These are phyloP conservation scores for Fusarium graminum DNA, from an alignment of 2,329 filamentous ascomycete species.

Conservation along the genomic window DNA sequence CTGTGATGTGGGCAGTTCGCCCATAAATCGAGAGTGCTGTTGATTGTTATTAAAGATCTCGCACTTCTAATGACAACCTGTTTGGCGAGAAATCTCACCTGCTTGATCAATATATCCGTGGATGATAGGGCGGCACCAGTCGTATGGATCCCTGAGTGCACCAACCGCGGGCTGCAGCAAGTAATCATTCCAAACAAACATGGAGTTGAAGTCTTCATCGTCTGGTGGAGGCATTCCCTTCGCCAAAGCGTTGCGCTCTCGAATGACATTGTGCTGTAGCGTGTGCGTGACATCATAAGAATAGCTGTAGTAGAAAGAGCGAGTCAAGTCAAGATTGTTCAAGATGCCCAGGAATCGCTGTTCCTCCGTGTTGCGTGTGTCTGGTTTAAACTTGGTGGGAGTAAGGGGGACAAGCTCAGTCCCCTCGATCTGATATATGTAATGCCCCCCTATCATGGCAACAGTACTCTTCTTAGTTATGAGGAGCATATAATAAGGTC, in stretches of 20 bases:
- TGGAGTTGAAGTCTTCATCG: conserved; percentile 81
- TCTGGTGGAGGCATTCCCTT: conserved; percentile 71
- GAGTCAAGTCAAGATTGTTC: conserved; percentile 88
- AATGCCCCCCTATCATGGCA: conserved; percentile 95
- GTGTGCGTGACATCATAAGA: conserved; percentile 96
- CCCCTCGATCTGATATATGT: conserved; percentile 93
- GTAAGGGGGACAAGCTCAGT: conserved; percentile 93
- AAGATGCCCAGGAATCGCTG: conserved; percentile 89
- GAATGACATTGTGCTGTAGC: conserved; percentile 89
- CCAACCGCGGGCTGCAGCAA: conserved; percentile 80
- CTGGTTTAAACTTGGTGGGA: conserved; percentile 79
- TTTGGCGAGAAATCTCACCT: conserved; percentile 52
- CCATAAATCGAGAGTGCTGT: conserved; percentile 84
- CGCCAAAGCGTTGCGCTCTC: conserved; percentile 78
- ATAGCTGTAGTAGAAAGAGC: conserved; percentile 98
- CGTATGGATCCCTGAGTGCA: conserved; percentile 82
- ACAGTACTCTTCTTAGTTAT: conserved; percentile 97
- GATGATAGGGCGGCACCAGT: conserved; percentile 96
- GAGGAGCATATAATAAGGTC: conserved; percentile 95
- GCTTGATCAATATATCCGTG: conserved; percentile 97
- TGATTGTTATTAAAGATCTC: conserved; percentile 7
- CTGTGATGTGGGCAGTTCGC: conserved; percentile 87
- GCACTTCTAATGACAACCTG: neutral
- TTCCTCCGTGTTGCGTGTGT: conserved; percentile 86
- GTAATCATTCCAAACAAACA: conserved; percentile 99